These are phyloP conservation scores for Pichia terricola DNA, from an alignment of 1,139 yeast species.

Conservation along the genomic window DNA sequence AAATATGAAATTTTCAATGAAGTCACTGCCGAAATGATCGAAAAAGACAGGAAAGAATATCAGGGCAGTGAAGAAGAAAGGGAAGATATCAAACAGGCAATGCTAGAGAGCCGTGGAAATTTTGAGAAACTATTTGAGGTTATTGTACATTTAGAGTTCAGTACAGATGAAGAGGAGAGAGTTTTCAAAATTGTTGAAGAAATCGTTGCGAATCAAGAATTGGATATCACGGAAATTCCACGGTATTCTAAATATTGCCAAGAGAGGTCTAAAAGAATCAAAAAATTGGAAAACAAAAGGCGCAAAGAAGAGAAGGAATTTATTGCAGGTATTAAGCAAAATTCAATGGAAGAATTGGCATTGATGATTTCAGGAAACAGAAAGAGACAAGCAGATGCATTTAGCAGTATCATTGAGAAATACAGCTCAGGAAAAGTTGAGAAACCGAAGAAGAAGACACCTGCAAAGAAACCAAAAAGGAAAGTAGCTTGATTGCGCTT, in stretches of 20 bases:
- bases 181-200: conserved; percentile 42
- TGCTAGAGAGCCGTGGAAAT: conserved; percentile 58
- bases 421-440: conserved; percentile 1
- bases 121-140: conserved; percentile 59
- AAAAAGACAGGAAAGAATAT: conserved; percentile 55
- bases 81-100: conserved; percentile 52
- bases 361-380: conserved; percentile 7
- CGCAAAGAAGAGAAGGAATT: conserved; percentile 3
- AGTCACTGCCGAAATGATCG: conserved; percentile 66
- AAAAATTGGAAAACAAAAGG: conserved; percentile 6
- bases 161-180: conserved; percentile 51
- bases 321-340: background rate
- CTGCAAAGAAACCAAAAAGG: background rate
- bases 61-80: conserved; percentile 61
- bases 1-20: conserved; percentile 36
- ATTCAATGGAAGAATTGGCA: conserved; percentile 2
- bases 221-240: conserved; percentile 19
- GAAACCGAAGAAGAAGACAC: conserved; percentile 1
- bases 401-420: conserved; percentile 7
- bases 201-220: conserved; percentile 34
- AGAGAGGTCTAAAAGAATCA: background rate
- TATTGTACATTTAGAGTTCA: conserved; percentile 67
- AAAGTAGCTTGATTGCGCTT: background rate
- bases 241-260: conserved; percentile 3
- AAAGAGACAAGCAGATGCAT: conserved; percentile 1